Base-by-base conservation (phyloP, 1,284 basidiomycete species). In the Irpex sp. region DNA sequence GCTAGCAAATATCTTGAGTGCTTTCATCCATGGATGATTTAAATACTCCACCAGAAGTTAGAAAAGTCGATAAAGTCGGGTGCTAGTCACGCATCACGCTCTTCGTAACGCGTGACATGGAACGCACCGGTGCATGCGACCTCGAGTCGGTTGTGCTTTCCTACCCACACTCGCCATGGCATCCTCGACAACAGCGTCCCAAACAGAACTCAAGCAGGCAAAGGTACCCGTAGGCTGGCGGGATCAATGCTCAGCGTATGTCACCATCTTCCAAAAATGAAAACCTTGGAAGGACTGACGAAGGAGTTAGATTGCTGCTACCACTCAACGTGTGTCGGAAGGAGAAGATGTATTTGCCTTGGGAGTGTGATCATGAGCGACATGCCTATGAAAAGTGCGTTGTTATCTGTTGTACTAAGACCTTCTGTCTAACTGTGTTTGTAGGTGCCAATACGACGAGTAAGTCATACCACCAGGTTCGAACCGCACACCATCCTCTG, bases 231-330 rank as follows among this genome's bases (percentile, higher is more conserved):
- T 96, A 8, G 89, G 83, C 10, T 97, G 91, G 87, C 82, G 94
- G 70, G 94, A 97, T 76, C 85, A 89, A 67, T 97, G 94, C 76
- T 96, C 94, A 67, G 86, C 93, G 94, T 96, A 74, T 71, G 90
- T 85, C n/a, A 19, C 51, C 64, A 7, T 33, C 28, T 48, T 55
- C 14, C 36, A 57, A 28, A 59, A 33, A 35, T 8, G 42, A 9
- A 49, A 16, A 45, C 4, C 2, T 1, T 1, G 5, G 33, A 58
- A 55, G 33, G 57, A 47, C 56, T 60, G 45, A 59, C 57, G 28
- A 55, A 19, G 16, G 45, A n/a, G 10, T 58, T 68, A 94, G 94
- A 54, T 80, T 96, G 48, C 78, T 96, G 66, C 88, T 97, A 64
- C 94, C 94, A 10, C 79, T 94, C 65, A 94, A 94, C 74, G 79